Evolutionary conservation across 345 rosid genomes (phyloP).

Genomic region (Aquilaria malaccensis): DNA sequence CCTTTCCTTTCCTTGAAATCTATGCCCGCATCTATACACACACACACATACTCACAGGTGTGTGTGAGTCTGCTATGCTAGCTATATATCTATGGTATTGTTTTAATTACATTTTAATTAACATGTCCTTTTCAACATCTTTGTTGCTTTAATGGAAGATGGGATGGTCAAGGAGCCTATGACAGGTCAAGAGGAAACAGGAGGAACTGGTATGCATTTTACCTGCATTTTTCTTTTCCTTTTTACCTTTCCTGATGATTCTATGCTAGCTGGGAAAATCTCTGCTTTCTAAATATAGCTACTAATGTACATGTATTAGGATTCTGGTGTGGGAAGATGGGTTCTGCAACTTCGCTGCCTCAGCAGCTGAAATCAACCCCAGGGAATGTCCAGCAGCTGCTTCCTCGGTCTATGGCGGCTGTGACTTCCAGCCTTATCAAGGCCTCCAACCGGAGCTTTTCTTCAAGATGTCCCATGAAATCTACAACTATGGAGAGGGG

Average conservation of each 20-base stretch:
- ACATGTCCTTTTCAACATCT: constrained; percentile 3
- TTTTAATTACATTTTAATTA: constrained; percentile 1
- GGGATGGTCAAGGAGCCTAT: constrained; percentile 94
- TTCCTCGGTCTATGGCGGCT: constrained; percentile 34
- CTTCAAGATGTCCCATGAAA: constrained; percentile 99
- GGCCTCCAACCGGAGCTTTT: constrained; percentile 93
- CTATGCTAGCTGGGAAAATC: neutral
- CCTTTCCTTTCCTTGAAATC: neutral
- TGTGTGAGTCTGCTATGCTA: constrained; percentile 5
- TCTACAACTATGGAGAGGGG: constrained; percentile 99
- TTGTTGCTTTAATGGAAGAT: constrained; percentile 35
- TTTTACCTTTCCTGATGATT: neutral
- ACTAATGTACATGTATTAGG: constrained; percentile 31
- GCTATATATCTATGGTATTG: constrained; percentile 3
- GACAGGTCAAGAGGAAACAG: constrained; percentile 97
- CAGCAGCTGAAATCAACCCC: constrained; percentile 47
- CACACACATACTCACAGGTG: neutral
- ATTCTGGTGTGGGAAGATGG: constrained; percentile 99
- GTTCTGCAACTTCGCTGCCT: constrained; percentile 91
- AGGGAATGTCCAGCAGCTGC: constrained; percentile 40
- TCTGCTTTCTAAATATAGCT: neutral
- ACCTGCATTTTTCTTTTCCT: neutral
- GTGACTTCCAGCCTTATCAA: constrained; percentile 72
- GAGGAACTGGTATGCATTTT: constrained; percentile 69
- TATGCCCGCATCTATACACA: no score